Evolutionary conservation across 2,329 filamentous ascomycete species (phyloP).

Genomic region (Sarocladiaceae sp.): DNA sequence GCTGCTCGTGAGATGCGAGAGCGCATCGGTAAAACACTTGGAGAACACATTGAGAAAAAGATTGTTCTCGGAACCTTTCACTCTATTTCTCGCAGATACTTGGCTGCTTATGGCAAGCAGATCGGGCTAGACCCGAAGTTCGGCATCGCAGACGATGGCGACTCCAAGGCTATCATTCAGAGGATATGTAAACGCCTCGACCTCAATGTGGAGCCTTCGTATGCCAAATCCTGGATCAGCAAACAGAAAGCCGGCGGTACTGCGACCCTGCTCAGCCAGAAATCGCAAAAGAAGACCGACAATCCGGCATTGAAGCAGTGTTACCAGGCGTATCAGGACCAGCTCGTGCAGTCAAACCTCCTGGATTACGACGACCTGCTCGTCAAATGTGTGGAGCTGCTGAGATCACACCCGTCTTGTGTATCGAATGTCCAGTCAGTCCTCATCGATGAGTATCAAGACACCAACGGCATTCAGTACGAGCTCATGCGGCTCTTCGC

Average conservation of each 20-base stretch:
- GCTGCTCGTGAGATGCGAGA: constrained; percentile 91
- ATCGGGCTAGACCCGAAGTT: constrained; percentile 83
- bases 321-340: constrained; percentile 73
- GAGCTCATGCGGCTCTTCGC: constrained; percentile 90
- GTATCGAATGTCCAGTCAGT: constrained; percentile 88
- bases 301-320: constrained; percentile 60
- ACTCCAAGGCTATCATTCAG: constrained; percentile 74
- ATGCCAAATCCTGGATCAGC: constrained; percentile 73
- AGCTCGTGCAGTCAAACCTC: constrained; percentile 71
- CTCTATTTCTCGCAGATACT: constrained; percentile 81
- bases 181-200: constrained; percentile 76
- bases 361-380: constrained; percentile 95
- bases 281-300: constrained; percentile 30
- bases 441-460: constrained; percentile 95
- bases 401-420: constrained; percentile 69
- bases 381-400: constrained; percentile 74
- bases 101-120: constrained; percentile 76
- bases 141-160: constrained; percentile 81
- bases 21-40: constrained; percentile 77
- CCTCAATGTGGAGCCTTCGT: constrained; percentile 63
- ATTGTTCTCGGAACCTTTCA: constrained; percentile 92
- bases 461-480: constrained; percentile 93
- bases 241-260: constrained; percentile 57
- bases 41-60: constrained; percentile 67
- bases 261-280: constrained; percentile 35